Evolutionary conservation across 2,329 filamentous ascomycete species (phyloP), one percentile per base, ranked within the genome.

Genomic region (Periconia sp.): DNA sequence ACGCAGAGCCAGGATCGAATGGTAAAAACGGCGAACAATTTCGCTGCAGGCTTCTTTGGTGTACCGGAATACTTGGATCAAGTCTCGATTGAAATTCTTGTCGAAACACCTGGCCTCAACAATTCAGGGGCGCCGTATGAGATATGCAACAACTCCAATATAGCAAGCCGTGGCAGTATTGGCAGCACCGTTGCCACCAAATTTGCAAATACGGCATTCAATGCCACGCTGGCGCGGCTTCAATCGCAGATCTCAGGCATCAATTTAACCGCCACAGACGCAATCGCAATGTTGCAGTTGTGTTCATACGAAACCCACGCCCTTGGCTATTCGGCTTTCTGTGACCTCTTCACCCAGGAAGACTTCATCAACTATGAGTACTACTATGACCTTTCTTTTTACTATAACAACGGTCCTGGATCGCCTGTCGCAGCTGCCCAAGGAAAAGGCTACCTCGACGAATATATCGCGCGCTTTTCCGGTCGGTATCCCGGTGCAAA

Each of bases 351-450:
- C 61, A 75, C 61, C 45, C 64, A 77, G 43, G 59, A 77, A 50
- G 76, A 79, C 52, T 79, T 74, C 53, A 30, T 77, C 10, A 76
- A 76, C 54, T 77, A 72, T 50, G 76, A 78, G 48, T 78, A 79
- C 60, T 76, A 70, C 60, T 76, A 70, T 56, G 76, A 79, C 52
- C 60, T 79, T 30, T 71, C 71, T 52, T 64, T 76, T 61, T 69
- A 68, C 57, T 67, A 64, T 57, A 68, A 70, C 58, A 70, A 70
- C 50, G 64, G 67, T 0, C 64, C 64, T 9, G 66, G 67, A 6
- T 68, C 64, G 5, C 66, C 66, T 3, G 66, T 69, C 3, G 54
- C 67, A 9, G 67, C 67, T n/a, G 67, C 66, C 0, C 65, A 70
- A 51, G 67, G 67, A n/a, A 70, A 70, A 33, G 66, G 61, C 1